A percentile compares a stretch with the other conserved stretches of the same genome.
Evolutionary conservation across 2,329 filamentous ascomycete species (phyloP).

Genomic region (Periconia sp.): DNA sequence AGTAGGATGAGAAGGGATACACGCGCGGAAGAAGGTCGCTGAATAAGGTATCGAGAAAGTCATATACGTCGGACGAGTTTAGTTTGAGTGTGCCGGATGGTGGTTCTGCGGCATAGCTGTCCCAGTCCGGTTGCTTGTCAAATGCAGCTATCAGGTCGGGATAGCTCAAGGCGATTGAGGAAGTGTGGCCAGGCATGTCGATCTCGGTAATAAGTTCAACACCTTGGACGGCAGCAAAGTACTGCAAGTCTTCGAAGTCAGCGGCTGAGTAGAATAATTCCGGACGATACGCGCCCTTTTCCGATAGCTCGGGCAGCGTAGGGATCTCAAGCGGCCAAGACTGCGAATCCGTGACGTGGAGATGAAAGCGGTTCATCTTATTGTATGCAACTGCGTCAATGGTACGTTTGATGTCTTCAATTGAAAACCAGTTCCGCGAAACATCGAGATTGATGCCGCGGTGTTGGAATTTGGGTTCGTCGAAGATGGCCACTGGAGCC

Average conservation of each 20-base stretch:
- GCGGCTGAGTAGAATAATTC: constrained; percentile 70
- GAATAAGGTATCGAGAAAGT: constrained; percentile 75
- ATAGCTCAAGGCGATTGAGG: constrained; percentile 68
- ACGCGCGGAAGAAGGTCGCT: constrained; percentile 72
- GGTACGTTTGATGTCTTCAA: constrained; percentile 72
- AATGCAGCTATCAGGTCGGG: constrained; percentile 75
- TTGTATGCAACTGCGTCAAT: constrained; percentile 79
- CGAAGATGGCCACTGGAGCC: constrained; percentile 74
- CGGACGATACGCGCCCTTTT: constrained; percentile 74
- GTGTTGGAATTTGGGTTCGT: constrained; percentile 76
- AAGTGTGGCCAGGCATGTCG: constrained; percentile 81
- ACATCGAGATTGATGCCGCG: constrained; percentile 83
- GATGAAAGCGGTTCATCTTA: constrained; percentile 82
- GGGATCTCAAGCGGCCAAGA: constrained; percentile 80
- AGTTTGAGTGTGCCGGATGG: constrained; percentile 73
- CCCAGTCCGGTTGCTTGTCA: constrained; percentile 61
- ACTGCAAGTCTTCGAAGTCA: constrained; percentile 71
- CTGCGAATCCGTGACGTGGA: constrained; percentile 83
- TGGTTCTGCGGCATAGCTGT: constrained; percentile 60
- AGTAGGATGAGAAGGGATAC: constrained; percentile 71
- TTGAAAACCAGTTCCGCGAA: constrained; percentile 72
- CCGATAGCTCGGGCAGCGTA: constrained; percentile 71
- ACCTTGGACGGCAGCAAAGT: constrained; percentile 71
- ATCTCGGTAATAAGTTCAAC: constrained; percentile 77
- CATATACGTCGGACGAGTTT: constrained; percentile 72